Evolutionary conservation across 192 early-diverging fungal species (phyloP).

Genomic region (Ambispora gerdemannii): DNA sequence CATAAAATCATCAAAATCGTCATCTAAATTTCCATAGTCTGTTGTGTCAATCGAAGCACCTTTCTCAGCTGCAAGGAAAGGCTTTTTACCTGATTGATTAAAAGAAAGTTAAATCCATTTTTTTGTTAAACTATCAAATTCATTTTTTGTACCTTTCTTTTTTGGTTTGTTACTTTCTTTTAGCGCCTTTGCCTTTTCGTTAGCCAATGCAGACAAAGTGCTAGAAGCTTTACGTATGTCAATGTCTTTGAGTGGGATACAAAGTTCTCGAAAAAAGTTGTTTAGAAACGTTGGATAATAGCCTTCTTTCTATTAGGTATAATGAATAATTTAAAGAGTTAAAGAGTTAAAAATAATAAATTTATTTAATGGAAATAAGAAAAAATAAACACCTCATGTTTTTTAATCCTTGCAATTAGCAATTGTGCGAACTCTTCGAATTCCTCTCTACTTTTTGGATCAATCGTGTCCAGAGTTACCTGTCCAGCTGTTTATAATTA

Average conservation of each 20-base stretch:
- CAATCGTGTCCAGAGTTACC: constrained; percentile 44
- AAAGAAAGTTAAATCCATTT: not conserved
- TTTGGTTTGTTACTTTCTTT: constrained; percentile 64
- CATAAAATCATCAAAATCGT: constrained; percentile 52
- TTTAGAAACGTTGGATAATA: constrained; percentile 61
- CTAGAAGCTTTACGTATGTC: constrained; percentile 63
- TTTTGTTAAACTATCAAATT: not conserved
- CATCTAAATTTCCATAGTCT: constrained; percentile 53
- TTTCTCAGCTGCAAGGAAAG: constrained; percentile 34
- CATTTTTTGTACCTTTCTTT: constrained; percentile 52
- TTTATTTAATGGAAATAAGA: not conserved
- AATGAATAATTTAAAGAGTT: not conserved
- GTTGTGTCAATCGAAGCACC: constrained; percentile 39
- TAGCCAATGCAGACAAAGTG: constrained; percentile 63
- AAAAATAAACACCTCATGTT: constrained; percentile 44
- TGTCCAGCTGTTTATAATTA: constrained; percentile 15
- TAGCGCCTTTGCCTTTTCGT: constrained; percentile 68
- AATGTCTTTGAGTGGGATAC: constrained; percentile 55
- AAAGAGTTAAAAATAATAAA: not conserved
- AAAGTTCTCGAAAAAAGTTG: constrained; percentile 62
- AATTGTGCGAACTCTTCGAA: constrained; percentile 62
- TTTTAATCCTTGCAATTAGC: constrained; percentile 59
- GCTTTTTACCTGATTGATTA: constrained; percentile 32
- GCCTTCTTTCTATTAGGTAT: constrained; percentile 41
- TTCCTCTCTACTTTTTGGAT: constrained; percentile 65